Evolutionary conservation across 495 filamentous ascomycete genomes (phyloP).

Genomic region (Podospora pseudoanserina): DNA sequence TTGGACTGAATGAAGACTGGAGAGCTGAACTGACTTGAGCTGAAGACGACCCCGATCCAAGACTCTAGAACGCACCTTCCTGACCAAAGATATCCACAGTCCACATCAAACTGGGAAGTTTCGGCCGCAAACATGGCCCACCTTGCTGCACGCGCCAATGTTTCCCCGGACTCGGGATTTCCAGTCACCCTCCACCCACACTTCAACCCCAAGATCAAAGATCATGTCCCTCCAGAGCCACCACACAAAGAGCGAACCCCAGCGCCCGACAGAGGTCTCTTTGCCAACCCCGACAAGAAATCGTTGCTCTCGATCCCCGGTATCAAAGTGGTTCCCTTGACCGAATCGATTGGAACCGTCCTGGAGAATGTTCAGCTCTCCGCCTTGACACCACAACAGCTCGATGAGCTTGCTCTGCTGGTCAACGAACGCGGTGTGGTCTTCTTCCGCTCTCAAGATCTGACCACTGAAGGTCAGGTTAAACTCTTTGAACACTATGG

Average conservation of each 20-base stretch:
- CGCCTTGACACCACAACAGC: slow-evolving; percentile 37
- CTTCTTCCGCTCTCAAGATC: slow-evolving; percentile 49
- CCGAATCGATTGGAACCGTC: slow-evolving; percentile 51
- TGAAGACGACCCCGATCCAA: background rate
- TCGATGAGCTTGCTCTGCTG: slow-evolving; percentile 46
- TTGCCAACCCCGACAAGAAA: slow-evolving; percentile 51
- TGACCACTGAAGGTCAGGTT: slow-evolving; percentile 51
- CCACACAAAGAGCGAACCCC: slow-evolving; percentile 40
- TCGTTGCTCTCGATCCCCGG: slow-evolving; percentile 41
- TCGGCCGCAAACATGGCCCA: slow-evolving; percentile 20
- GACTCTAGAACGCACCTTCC: background rate
- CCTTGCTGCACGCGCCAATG: slow-evolving; percentile 36
- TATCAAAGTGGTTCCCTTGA: slow-evolving; percentile 45
- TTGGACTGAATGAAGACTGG: background rate
- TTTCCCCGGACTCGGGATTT: slow-evolving; percentile 39
- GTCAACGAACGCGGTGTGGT: slow-evolving; percentile 48
- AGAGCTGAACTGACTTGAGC: background rate
- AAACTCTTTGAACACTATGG: slow-evolving; percentile 53
- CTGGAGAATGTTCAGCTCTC: slow-evolving; percentile 48
- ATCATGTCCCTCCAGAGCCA: slow-evolving; percentile 45
- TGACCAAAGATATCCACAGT: background rate
- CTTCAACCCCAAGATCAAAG: slow-evolving; percentile 55
- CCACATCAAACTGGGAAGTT: background rate
- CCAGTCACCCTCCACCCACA: slow-evolving; percentile 50
- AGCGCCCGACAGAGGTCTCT: slow-evolving; percentile 46